These are phyloP conservation scores for Coemansia sp. DNA, from an alignment of 192 early-diverging fungal species.

Conservation along the genomic window DNA sequence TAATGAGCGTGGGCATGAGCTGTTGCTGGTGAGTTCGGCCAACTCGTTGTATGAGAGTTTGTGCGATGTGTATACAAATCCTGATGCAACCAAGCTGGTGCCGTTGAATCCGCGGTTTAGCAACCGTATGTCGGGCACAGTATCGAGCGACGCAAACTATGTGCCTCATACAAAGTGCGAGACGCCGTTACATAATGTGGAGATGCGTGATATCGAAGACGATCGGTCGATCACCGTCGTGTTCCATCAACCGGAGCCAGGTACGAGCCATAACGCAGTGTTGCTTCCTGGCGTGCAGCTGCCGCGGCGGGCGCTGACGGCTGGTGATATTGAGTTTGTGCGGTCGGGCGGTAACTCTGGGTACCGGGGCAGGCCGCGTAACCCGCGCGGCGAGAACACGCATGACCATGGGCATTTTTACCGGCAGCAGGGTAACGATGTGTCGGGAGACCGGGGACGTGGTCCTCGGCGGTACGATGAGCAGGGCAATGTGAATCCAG, in stretches of 20 bases:
- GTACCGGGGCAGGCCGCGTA: slow-evolving; percentile 27
- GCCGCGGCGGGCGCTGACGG: slow-evolving; percentile 28
- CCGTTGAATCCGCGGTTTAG: slow-evolving; percentile 58
- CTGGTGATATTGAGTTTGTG: slow-evolving; percentile 44
- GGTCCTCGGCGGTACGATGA: slow-evolving; percentile 52
- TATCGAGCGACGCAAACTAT: slow-evolving; percentile 60
- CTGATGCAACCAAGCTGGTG: slow-evolving; percentile 28
- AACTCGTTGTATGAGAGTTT: slow-evolving; percentile 64
- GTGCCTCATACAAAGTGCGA: slow-evolving; percentile 62
- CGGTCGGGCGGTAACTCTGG: slow-evolving; percentile 39
- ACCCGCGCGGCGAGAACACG: slow-evolving; percentile 32
- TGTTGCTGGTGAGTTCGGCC: slow-evolving; percentile 61
- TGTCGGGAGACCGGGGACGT: slow-evolving; percentile 42
- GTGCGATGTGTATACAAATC: slow-evolving; percentile 36
- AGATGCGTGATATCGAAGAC: slow-evolving; percentile 61
- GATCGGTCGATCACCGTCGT: slow-evolving; percentile 62
- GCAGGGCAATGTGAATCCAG: slow-evolving; percentile 37
- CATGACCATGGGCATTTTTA: slow-evolving; percentile 48
- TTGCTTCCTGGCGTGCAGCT: slow-evolving; percentile 46
- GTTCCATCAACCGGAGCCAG: slow-evolving; percentile 48
- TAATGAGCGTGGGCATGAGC: slow-evolving; percentile 67
- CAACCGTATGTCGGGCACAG: slow-evolving; percentile 59
- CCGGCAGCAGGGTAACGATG: slow-evolving; percentile 51
- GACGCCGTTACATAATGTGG: slow-evolving; percentile 56
- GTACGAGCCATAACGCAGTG: slow-evolving; percentile 19